These are phyloP conservation scores for Fusarium temperatum DNA, from an alignment of 2,329 filamentous ascomycete species.

Conservation along the genomic window DNA sequence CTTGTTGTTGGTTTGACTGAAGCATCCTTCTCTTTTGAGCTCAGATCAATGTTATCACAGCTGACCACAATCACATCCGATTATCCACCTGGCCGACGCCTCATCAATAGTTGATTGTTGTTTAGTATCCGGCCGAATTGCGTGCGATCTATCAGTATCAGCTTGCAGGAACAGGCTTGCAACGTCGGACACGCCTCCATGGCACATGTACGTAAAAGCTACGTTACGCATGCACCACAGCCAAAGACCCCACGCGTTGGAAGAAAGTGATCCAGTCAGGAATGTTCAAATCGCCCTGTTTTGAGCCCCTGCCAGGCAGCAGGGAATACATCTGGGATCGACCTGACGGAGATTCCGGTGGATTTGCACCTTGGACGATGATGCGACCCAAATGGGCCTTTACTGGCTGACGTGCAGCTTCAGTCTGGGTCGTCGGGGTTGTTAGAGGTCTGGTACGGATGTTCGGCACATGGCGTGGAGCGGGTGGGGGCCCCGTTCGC, in stretches of 20 bases:
- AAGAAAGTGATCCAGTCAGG: conserved; percentile 30
- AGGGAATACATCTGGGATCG: conserved; percentile 24
- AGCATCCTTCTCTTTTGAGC: neutral
- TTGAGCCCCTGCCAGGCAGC: conserved; percentile 13
- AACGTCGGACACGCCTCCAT: conserved; percentile 4
- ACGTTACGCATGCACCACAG: conserved; percentile 6
- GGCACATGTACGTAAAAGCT: conserved; percentile 14
- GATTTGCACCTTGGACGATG: conserved; percentile 16
- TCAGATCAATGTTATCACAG: neutral
- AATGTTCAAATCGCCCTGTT: neutral
- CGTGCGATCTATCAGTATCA: conserved; percentile 17
- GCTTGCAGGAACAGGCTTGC: neutral
- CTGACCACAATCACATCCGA: neutral
- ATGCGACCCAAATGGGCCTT: conserved; percentile 20
- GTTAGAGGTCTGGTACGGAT: conserved; percentile 33
- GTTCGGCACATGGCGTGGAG: conserved; percentile 41
- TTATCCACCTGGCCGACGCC: neutral
- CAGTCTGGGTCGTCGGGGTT: conserved; percentile 34
- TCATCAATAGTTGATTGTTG: conserved; percentile 2
- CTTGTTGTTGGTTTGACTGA: neutral
- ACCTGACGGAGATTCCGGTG: conserved; percentile 19
- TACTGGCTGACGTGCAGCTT: conserved; percentile 22
- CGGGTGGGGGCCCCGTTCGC: conserved; percentile 30
- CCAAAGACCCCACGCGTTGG: conserved; percentile 20
- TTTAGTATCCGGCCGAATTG: conserved; percentile 3